phyloP scores from a whole-genome alignment of 23 red algal genomes.

The Pyropia yezoensis region DNA sequence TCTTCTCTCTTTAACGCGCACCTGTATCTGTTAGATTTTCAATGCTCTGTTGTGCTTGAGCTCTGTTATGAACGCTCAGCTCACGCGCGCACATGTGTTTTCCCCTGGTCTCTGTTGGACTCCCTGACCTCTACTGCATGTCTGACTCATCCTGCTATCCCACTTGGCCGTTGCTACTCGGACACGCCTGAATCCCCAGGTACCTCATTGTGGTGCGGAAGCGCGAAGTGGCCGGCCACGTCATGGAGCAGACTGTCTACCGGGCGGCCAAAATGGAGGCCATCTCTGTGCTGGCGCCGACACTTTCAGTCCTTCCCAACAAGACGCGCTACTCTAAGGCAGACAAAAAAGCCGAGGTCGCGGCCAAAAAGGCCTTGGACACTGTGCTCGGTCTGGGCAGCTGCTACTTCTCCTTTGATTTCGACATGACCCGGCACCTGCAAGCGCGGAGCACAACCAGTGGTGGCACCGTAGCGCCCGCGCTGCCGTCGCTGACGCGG shows the following conservation, averaged over 20 bases:
- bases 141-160: too few relatives aligned
- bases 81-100: too few relatives aligned
- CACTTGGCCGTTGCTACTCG: too few relatives aligned
- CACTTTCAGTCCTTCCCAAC: slow-evolving; percentile 9
- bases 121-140: too few relatives aligned
- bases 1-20: too few relatives aligned
- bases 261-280: slow-evolving; percentile 22
- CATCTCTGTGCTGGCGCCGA: slow-evolving; percentile 34
- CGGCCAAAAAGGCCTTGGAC: slow-evolving; percentile 20
- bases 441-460: slow-evolving; percentile 33
- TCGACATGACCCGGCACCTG: slow-evolving; percentile 42
- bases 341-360: slow-evolving; percentile 28
- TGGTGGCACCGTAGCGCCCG: slow-evolving; percentile 15
- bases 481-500: slow-evolving; percentile 31
- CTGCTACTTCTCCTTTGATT: slow-evolving; percentile 42
- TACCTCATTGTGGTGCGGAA: slow-evolving; percentile 40
- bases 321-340: slow-evolving; percentile 18
- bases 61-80: too few relatives aligned
- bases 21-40: too few relatives aligned
- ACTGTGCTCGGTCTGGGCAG: slow-evolving; percentile 26
- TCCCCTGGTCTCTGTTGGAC: too few relatives aligned
- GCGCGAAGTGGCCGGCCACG: slow-evolving; percentile 17
- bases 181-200: too few relatives aligned
- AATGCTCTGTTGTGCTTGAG: too few relatives aligned
- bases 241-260: slow-evolving; percentile 42